Evolutionary conservation across 176 grass and related monocot species (phyloP).

Genomic region (Raddia guianensis): DNA sequence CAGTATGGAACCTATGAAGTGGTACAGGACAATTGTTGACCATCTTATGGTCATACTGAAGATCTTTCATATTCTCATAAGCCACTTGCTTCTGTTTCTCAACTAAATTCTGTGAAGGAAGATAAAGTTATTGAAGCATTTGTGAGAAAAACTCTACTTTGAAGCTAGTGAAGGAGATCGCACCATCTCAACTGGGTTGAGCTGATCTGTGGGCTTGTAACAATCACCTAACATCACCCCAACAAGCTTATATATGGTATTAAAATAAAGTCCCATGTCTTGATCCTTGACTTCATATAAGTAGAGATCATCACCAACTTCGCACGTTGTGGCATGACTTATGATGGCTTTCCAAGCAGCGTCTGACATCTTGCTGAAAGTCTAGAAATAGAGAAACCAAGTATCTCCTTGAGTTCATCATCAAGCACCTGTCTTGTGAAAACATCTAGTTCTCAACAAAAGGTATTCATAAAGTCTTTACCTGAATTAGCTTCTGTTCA

Average conservation of each 20-base stretch:
- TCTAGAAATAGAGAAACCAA: constrained; percentile 36
- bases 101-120: constrained; percentile 44
- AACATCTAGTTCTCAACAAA: background rate
- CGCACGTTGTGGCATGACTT: constrained; percentile 52
- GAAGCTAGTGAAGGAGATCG: constrained; percentile 4
- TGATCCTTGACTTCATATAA: constrained; percentile 16
- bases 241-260: constrained; percentile 56
- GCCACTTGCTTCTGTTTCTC: constrained; percentile 39
- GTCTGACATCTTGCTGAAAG: constrained; percentile 49
- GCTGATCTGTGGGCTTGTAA: constrained; percentile 47
- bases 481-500: constrained; percentile 46
- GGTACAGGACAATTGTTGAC: constrained; percentile 44
- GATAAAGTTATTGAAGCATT: constrained; percentile 24
- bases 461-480: constrained; percentile 22
- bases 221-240: constrained; percentile 51
- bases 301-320: constrained; percentile 29
- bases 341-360: constrained; percentile 54
- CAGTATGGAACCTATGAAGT: constrained; percentile 17
- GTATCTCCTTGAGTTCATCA: constrained; percentile 19
- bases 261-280: constrained; percentile 42
- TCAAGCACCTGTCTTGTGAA: background rate
- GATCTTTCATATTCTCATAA: constrained; percentile 45
- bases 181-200: constrained; percentile 47
- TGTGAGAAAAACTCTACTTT: background rate
- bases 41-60: constrained; percentile 51